Percentiles rank a stretch among this genome's conserved stretches.
phyloP scores from a whole-genome alignment of 495 filamentous ascomycete species.

The Cudoniella acicularis region DNA sequence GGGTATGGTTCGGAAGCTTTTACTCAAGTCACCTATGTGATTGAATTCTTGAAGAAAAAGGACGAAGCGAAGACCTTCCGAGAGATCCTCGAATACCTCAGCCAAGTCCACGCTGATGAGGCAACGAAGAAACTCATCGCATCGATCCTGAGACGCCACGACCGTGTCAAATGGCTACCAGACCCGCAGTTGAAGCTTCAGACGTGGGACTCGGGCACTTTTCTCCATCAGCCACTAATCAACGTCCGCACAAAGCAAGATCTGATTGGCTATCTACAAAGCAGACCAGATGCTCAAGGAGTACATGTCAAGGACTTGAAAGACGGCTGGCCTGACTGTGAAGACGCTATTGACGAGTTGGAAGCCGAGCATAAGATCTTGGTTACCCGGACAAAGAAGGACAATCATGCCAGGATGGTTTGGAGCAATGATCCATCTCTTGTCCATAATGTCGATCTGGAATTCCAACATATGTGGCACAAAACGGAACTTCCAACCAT shows the following conservation, averaged over 20 bases:
- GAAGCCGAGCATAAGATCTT: constrained; percentile 77
- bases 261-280: constrained; percentile 74
- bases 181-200: constrained; percentile 49
- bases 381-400: constrained; percentile 88
- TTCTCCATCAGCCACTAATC: constrained; percentile 70
- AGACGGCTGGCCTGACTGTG: constrained; percentile 87
- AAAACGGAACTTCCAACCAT: constrained; percentile 71
- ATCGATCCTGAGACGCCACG: constrained; percentile 51
- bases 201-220: constrained; percentile 59
- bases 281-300: constrained; percentile 74
- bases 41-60: constrained; percentile 80
- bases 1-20: constrained; percentile 75
- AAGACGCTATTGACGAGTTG: constrained; percentile 69
- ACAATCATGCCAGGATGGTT: constrained; percentile 76
- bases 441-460: constrained; percentile 68
- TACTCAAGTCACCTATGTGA: constrained; percentile 78
- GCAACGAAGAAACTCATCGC: constrained; percentile 35
- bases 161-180: constrained; percentile 67
- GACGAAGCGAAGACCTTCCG: constrained; percentile 62
- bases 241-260: constrained; percentile 70
- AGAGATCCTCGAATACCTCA: constrained; percentile 75
- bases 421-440: constrained; percentile 85
- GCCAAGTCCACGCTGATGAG: constrained; percentile 50
- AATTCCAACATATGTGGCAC: constrained; percentile 80
- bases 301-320: constrained; percentile 83